phyloP scores from a whole-genome alignment of 306 rosid species.

The Benincasa hispida region DNA sequence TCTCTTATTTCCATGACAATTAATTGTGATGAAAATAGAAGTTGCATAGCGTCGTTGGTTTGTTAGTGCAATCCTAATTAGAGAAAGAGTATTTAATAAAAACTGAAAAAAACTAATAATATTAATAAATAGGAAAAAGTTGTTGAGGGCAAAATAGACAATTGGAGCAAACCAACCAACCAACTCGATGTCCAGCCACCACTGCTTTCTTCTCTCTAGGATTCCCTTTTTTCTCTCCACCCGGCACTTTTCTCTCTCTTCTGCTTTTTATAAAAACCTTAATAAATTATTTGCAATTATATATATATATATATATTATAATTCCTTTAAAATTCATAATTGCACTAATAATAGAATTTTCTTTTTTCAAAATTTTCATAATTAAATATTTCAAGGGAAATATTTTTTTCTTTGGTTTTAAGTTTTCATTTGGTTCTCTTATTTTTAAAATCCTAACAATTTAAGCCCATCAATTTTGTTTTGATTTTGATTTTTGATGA shows the following conservation, averaged over 20 bases:
- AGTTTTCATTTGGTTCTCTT: too few species aligned
- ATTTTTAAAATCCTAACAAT: too few species aligned
- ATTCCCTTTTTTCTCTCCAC: background rate
- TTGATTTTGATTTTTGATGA: too few species aligned
- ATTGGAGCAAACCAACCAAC: background rate
- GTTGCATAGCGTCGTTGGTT: background rate
- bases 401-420: too few species aligned
- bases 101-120: background rate
- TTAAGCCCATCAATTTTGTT: too few species aligned
- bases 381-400: too few species aligned
- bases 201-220: background rate
- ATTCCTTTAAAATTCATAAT: too few species aligned
- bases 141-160: background rate
- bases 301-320: too few species aligned
- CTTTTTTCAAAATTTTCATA: too few species aligned
- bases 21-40: background rate
- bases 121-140: background rate
- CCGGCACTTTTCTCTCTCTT: conserved; percentile 4
- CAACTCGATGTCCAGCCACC: background rate
- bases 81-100: background rate
- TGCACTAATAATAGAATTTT: too few species aligned
- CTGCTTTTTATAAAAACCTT: background rate
- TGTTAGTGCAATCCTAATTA: background rate
- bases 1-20: background rate
- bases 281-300: background rate